Evolutionary conservation across 768 basidiomycete genomes (phyloP).

Genomic region (Lyophyllum atratum): DNA sequence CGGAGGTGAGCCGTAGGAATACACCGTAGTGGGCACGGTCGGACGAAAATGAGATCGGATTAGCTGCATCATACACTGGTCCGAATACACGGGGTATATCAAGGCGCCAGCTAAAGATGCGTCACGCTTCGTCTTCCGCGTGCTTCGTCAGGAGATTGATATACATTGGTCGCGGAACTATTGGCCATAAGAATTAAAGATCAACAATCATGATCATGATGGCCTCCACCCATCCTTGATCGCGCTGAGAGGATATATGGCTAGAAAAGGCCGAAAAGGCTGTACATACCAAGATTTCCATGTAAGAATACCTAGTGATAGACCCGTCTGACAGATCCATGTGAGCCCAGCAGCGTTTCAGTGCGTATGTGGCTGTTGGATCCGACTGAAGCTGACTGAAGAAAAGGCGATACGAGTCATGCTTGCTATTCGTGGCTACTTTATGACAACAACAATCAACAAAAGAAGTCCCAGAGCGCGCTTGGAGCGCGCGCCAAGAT

Average conservation of each 20-base stretch:
- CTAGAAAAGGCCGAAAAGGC: not conserved
- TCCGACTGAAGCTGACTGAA: too few species aligned
- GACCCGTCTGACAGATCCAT: not conserved
- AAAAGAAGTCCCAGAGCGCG: too few species aligned
- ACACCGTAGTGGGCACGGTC: not conserved
- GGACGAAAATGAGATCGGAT: not conserved
- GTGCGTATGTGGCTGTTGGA: too few species aligned
- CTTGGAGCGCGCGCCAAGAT: too few species aligned
- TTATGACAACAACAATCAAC: too few species aligned
- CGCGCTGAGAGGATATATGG: not conserved
- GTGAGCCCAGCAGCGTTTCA: too few species aligned
- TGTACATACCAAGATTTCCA: not conserved
- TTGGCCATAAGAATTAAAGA: not conserved
- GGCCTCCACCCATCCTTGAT: not conserved
- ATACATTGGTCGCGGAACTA: not conserved
- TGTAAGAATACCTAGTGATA: not conserved
- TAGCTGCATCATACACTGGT: not conserved
- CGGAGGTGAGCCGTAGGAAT: not conserved
- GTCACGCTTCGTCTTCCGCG: not conserved
- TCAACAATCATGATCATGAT: constrained; percentile 6
- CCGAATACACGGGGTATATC: not conserved
- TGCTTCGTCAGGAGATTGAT: not conserved
- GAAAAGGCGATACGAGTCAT: too few species aligned
- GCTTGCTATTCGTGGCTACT: too few species aligned
- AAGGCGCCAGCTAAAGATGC: not conserved